Evolutionary conservation across 2,329 filamentous ascomycete genomes (phyloP), one percentile per base, ranked within the genome.

Genomic region (Sporothrix pseudoabietina): DNA sequence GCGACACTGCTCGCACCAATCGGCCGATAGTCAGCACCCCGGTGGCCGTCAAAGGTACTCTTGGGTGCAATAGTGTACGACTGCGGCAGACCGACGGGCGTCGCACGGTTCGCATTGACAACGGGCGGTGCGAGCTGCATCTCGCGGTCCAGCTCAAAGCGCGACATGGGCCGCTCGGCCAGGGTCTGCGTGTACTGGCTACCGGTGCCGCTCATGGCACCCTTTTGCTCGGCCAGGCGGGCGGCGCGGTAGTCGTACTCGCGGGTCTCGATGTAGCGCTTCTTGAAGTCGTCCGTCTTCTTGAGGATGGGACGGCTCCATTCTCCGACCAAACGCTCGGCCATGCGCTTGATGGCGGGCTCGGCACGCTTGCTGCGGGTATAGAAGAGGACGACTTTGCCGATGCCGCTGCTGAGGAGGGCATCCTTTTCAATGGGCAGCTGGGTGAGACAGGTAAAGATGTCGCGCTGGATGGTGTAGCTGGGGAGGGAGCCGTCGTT

Each of bases 311-410:
- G 94, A 55, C 96, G 88, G 76, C 94, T 97, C 96, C 96, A 99
- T 80, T 98, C 95, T 73, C 93, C 93, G 73, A 98, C 86, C n/a
- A 98, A 86, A 68, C 92, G 90, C 84, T 98, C 94, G 0, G 96
- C 96, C 83, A 94, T 93, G 77, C 95, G 91, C 85, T 98, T 98
- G 85, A 99, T 98, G 75, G 87, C 88, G 4, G 91, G 85, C 82
- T 98, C 93, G 0, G 94, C 92, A 77, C 93, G 91, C 84, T 94
- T 97, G 85, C 93, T 97, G 83, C 94, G 94, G 69, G 94, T 98
- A 83, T 99, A 99, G 84, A 98, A 99, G 75, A 97, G 89, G 71
- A 98, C 92, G 66, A 99, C 94, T 81, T 98, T 98, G 79, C 96
- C 96, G 76, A 99, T 96, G 26, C 95, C 94, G 78, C 93, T 97